Base-by-base conservation (phyloP, 371 early-diverging fungal genomes). In the Entomophthora muscae region DNA sequence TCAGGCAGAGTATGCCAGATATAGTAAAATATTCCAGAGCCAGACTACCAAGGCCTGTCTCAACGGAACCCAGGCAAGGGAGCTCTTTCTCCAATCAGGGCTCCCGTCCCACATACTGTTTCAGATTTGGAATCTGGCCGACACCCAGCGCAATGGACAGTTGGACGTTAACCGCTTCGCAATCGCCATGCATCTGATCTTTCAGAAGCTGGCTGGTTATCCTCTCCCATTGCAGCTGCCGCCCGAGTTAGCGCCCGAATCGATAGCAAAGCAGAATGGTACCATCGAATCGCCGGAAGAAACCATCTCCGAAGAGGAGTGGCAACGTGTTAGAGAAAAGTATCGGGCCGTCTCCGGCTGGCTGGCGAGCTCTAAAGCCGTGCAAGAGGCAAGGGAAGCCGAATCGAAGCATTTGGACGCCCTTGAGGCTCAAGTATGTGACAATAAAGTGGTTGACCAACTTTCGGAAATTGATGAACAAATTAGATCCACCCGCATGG, bases 151-250 rank as follows among this genome's bases (percentile, higher is more conserved):
- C 29, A 75, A 83, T 24, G 87, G 85, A 52, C 71, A 77, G 29
- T 66, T 90, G 28, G 80, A 85, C 51, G 76, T 83, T 52, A 76
- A 82, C 0, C 86, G 85, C 66, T 90, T 90, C 66, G 80, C 83
- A 13, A 83, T 88, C 56, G 89, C 88, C n/a, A 88, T 90, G 90
- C 80, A 84, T 71, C 85, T 83, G 66, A 78, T 88, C 28, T 75
- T 83, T 29, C 75, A 76, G 21, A 72, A 78, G 0, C 82, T 88
- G 84, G 81, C 79, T 60, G 80, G 81, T 12, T 67, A 76, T n/a
- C 68, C 67, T 26, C 68, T 88, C 23, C 90, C 90, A 1, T 28
- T 71, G 0, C 64, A 74, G 0, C 73, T 84, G 10, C 85, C 90
- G 3, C 68, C 75, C 1, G 68, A 63, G 61, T 52, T 67, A 7